Conservation (phyloP, 169 alveolate species). For the Eimeria acervulina region DNA sequence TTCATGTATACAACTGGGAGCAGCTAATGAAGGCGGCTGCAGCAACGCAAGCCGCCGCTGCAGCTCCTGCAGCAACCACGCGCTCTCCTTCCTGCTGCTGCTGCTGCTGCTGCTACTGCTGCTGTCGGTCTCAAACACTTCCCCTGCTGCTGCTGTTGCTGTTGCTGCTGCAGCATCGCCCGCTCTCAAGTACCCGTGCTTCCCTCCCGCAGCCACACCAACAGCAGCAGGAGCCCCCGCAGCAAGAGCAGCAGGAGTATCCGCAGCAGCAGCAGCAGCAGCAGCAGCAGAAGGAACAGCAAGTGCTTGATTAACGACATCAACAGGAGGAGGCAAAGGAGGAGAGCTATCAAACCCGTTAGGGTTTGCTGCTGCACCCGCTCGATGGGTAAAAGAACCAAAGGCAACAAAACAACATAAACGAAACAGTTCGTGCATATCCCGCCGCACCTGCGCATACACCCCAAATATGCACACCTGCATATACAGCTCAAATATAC, state of each 20-base stretch:
- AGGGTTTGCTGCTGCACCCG: slow-evolving; percentile 53
- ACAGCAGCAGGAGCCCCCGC: not conserved
- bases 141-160: slow-evolving; percentile 10
- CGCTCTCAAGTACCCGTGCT: not conserved
- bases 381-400: slow-evolving; percentile 22
- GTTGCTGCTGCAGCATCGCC: not conserved
- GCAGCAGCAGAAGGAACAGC: slow-evolving; percentile 1
- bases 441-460: slow-evolving; percentile 59
- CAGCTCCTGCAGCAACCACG: slow-evolving; percentile 9
- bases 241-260: not conserved
- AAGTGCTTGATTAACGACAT: slow-evolving; percentile 49
- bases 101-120: slow-evolving; percentile 59
- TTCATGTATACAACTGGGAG: slow-evolving; percentile 21
- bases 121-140: not conserved
- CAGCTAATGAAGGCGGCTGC: slow-evolving; percentile 41
- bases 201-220: not conserved
- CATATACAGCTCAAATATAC: not conserved
- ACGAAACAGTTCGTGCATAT: slow-evolving; percentile 55
- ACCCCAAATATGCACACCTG: too few species aligned
- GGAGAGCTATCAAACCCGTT: slow-evolving; percentile 52
- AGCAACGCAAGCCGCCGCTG: not conserved
- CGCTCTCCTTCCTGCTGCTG: slow-evolving; percentile 35
- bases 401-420: slow-evolving; percentile 35
- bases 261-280: slow-evolving; percentile 8
- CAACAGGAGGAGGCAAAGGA: slow-evolving; percentile 63